Evolutionary conservation across 2,329 filamentous ascomycete species (phyloP).

Genomic region (Curvularia sp.): DNA sequence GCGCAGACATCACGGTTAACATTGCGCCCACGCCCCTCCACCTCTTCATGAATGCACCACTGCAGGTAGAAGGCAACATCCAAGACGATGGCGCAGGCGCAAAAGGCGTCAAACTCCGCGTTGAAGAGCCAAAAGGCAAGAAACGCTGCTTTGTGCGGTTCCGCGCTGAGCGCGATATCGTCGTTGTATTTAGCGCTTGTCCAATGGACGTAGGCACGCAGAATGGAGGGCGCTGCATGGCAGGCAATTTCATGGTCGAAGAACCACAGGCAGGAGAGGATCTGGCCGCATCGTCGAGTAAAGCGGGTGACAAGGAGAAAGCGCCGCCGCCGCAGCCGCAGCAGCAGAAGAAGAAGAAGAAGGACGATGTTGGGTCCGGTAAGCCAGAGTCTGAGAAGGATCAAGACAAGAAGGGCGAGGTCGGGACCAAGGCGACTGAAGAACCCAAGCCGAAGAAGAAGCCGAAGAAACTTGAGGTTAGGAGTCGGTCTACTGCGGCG

Average conservation of each 20-base stretch:
- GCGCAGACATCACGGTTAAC: conserved; percentile 58
- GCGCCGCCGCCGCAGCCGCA: not conserved
- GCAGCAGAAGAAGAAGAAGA: not conserved
- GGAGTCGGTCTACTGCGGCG: conserved; percentile 26
- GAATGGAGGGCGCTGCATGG: conserved; percentile 50
- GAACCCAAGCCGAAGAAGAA: conserved; percentile 45
- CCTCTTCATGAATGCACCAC: conserved; percentile 52
- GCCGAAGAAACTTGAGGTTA: conserved; percentile 49
- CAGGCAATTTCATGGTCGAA: conserved; percentile 51
- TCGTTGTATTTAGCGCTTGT: conserved; percentile 50
- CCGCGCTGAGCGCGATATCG: conserved; percentile 47
- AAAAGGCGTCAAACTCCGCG: conserved; percentile 38
- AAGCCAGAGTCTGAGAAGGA: no score
- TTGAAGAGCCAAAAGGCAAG: conserved; percentile 46
- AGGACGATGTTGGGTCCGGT: no score
- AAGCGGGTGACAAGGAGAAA: conserved; percentile 11
- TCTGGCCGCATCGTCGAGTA: conserved; percentile 20
- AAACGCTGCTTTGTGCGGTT: conserved; percentile 48
- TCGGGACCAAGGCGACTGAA: conserved; percentile 3
- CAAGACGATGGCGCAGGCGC: conserved; percentile 35
- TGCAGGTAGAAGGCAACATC: conserved; percentile 24
- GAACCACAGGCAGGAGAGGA: conserved; percentile 38
- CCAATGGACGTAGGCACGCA: conserved; percentile 49
- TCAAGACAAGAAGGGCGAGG: not conserved
- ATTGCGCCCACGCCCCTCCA: conserved; percentile 57